A percentile compares a stretch with the other conserved stretches of the same genome.
Evolutionary conservation across 306 rosid species (phyloP).

Genomic region (Lotus japonicus): DNA sequence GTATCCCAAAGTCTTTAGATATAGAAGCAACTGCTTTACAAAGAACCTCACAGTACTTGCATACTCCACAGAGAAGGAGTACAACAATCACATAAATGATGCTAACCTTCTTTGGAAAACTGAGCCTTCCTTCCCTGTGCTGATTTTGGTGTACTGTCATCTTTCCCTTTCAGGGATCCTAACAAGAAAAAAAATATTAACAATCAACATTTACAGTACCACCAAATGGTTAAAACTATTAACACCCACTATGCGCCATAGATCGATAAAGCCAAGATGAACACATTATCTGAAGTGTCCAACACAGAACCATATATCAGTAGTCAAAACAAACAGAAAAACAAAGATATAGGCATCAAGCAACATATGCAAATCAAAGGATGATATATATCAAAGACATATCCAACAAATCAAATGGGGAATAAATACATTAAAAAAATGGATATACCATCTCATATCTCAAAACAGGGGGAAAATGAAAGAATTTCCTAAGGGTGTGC

Average conservation of each 20-base stretch:
- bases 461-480: not conserved
- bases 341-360: not conserved
- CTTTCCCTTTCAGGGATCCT: constrained; percentile 68
- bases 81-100: not conserved
- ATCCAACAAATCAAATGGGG: not conserved
- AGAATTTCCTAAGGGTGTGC: not conserved
- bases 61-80: constrained; percentile 8
- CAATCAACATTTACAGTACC: constrained; percentile 4
- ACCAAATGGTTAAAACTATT: constrained; percentile 11
- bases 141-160: constrained; percentile 60
- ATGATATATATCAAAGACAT: not conserved
- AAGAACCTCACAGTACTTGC: not conserved
- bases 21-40: not conserved
- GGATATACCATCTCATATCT: not conserved
- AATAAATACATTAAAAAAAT: not conserved
- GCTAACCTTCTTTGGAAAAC: constrained; percentile 58
- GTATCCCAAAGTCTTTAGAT: not conserved
- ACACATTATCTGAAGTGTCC: not conserved
- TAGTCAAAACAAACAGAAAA: not conserved
- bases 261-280: not conserved
- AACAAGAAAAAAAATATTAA: not conserved
- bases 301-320: constrained; percentile 13
- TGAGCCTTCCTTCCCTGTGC: constrained; percentile 69
- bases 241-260: not conserved
- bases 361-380: not conserved